Evolutionary conservation across 2,329 filamentous ascomycete species (phyloP).

Genomic region (Metarhizium humberi): DNA sequence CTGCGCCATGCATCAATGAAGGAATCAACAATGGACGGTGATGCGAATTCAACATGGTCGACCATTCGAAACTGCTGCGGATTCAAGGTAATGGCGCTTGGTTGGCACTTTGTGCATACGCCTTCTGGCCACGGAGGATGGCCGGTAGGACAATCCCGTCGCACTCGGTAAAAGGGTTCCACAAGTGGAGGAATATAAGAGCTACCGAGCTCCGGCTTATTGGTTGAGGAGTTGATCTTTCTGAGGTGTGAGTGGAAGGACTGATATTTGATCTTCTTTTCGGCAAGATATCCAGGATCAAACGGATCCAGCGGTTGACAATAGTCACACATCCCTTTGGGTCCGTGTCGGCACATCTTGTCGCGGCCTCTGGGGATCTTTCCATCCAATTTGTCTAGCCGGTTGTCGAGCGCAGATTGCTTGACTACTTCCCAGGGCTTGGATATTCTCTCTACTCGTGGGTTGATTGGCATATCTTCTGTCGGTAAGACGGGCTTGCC

Average conservation of each 20-base stretch:
- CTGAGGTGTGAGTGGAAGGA: conserved; percentile 92
- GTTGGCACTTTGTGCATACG: conserved; percentile 97
- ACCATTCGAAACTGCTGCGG: conserved; percentile 94
- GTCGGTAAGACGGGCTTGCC: conserved; percentile 63
- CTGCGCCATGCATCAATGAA: conserved; percentile 88
- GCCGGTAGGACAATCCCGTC: conserved; percentile 80
- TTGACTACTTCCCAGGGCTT: conserved; percentile 74
- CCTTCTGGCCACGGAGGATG: conserved; percentile 92
- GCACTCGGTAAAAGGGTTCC: conserved; percentile 88
- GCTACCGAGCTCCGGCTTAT: conserved; percentile 86
- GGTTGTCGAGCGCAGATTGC: conserved; percentile 81
- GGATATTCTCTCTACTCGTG: conserved; percentile 51
- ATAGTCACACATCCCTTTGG: conserved; percentile 98
- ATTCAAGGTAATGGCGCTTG: conserved; percentile 90
- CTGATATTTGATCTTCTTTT: conserved; percentile 98
- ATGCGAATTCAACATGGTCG: conserved; percentile 94
- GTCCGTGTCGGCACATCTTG: conserved; percentile 91
- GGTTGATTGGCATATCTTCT: conserved; percentile 57
- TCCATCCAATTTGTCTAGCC: conserved; percentile 77
- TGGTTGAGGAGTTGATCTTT: conserved; percentile 92
- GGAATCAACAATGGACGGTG: conserved; percentile 74
- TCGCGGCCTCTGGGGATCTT: conserved; percentile 75
- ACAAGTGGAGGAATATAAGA: conserved; percentile 94
- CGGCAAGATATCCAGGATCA: conserved; percentile 74
- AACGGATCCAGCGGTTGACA: conserved; percentile 97